Percentiles rank a stretch among this genome's conserved stretches.
Evolutionary conservation across 2,329 filamentous ascomycete genomes (phyloP).

Genomic region (Penicillium sp.): DNA sequence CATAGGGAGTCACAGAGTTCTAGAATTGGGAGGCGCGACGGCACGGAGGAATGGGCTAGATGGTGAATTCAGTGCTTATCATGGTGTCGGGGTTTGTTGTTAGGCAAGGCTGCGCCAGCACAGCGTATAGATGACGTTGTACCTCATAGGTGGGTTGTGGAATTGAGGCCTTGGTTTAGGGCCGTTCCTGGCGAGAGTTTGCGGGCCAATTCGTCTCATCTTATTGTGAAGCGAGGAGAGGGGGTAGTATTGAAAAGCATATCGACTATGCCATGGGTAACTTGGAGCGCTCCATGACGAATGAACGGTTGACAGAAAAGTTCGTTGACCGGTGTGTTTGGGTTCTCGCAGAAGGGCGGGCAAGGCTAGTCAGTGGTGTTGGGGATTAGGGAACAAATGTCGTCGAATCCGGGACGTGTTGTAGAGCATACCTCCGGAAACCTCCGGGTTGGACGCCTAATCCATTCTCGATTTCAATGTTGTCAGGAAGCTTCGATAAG

Average conservation of each 20-base stretch:
- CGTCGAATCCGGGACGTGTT: slow-evolving; percentile 1
- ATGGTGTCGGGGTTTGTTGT: slow-evolving; percentile 46
- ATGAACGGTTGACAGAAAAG: slow-evolving; percentile 41
- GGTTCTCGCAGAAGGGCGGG: slow-evolving; percentile 35
- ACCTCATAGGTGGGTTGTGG: slow-evolving; percentile 34
- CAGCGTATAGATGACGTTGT: slow-evolving; percentile 46
- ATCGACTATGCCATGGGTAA: slow-evolving; percentile 46
- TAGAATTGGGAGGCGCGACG: slow-evolving; percentile 47
- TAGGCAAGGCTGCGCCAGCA: slow-evolving; percentile 44
- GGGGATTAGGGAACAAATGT: slow-evolving; percentile 20
- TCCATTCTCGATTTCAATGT: too few relatives aligned
- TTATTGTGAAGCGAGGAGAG: slow-evolving; percentile 17
- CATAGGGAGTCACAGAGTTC: slow-evolving; percentile 16
- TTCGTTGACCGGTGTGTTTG: slow-evolving; percentile 42
- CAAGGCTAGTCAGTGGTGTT: slow-evolving; percentile 29
- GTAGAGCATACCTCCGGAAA: background rate
- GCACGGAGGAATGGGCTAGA: slow-evolving; percentile 44
- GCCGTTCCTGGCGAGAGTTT: slow-evolving; percentile 37
- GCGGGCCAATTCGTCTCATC: slow-evolving; percentile 37
- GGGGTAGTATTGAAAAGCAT: slow-evolving; percentile 35
- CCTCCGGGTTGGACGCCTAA: too few relatives aligned
- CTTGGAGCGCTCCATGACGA: too few relatives aligned
- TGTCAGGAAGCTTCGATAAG: too few relatives aligned
- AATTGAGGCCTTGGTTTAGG: slow-evolving; percentile 31
- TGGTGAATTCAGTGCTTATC: slow-evolving; percentile 50